Conservation (phyloP, 176 grass and related monocot genomes). For the Lolium perenne region DNA sequence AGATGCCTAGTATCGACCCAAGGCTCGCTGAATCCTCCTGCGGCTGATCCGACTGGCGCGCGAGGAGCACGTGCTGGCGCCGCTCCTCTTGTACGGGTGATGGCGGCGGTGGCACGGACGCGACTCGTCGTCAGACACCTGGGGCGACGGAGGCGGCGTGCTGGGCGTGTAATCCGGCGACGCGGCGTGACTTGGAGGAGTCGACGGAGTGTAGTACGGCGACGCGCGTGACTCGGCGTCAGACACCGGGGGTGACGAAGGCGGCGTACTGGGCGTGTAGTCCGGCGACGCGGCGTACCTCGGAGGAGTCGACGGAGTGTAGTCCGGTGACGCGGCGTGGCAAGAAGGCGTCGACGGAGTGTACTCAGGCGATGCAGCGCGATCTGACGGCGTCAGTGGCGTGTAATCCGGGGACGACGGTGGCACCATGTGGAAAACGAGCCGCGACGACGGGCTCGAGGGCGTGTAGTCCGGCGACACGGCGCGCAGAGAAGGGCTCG, state of each 20-base stretch:
- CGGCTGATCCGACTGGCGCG: neutral
- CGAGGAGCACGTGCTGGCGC: neutral
- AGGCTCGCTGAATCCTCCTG: neutral
- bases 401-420: neutral
- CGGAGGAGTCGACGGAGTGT: no score
- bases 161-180: conserved; percentile 21
- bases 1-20: no score
- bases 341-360: no score
- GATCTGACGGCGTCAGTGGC: neutral
- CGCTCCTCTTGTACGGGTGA: conserved; percentile 23
- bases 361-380: neutral
- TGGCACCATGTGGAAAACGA: no score
- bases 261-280: no score
- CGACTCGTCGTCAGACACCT: neutral
- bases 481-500: neutral
- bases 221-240: no score
- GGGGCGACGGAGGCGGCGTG: neutral
- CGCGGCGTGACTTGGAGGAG: neutral
- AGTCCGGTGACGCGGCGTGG: no score
- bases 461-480: neutral
- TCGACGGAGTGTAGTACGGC: no score
- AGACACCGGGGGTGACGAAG: no score
- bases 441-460: neutral
- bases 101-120: neutral
- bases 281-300: no score